Evolutionary conservation across 352 stramenopile species (phyloP), one percentile per base, ranked within the genome.

Genomic region (Thalassiosira sp.): DNA sequence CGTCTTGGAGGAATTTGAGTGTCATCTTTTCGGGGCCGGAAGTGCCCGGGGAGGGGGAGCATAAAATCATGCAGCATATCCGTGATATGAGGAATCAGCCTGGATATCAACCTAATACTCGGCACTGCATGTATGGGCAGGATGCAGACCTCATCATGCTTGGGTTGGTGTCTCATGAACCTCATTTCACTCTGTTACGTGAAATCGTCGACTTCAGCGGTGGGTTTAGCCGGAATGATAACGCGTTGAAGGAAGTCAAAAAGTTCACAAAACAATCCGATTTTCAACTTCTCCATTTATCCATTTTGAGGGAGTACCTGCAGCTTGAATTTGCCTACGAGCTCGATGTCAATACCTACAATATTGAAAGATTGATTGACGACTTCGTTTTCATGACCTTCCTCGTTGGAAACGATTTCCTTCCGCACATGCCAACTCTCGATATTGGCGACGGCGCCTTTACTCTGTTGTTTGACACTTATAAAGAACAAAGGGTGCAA

Each of bases 331-430:
- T 99, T 71, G 87, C 76, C 18, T 80, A 84, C 28, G 51, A 76
- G 10, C 45, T 80, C 40, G 85, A 88, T 75, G 54, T 63, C 1
- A 48, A 72, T 11, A 74, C 70, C 1, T 90, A 90, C 56, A 84
- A 96, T 81, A 70, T 95, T 18, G 97, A 99, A 81, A 90, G 96
- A 15, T 94, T 98, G 63, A 95, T 99, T 68, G 97, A 99, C 85
- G 97, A 99, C 81, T 99, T 99, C 82, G 97, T 99, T 6, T 94
- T 99, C 73, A 91, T 99, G 58, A 99, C 96, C n/a, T 99, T 99
- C 81, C 88, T 99, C 42, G 93, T 99, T 1, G 97, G 97, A 37
- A 87, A 89, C 66, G 97, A 99, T 77, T 99, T 99, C 65, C 95
- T 99, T 61, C 97, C 97, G 13, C 97, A 99, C 78, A 95, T 98